Evolutionary conservation across 805 yeast genomes (phyloP).

Genomic region (Hermanozyma aechmeae): DNA sequence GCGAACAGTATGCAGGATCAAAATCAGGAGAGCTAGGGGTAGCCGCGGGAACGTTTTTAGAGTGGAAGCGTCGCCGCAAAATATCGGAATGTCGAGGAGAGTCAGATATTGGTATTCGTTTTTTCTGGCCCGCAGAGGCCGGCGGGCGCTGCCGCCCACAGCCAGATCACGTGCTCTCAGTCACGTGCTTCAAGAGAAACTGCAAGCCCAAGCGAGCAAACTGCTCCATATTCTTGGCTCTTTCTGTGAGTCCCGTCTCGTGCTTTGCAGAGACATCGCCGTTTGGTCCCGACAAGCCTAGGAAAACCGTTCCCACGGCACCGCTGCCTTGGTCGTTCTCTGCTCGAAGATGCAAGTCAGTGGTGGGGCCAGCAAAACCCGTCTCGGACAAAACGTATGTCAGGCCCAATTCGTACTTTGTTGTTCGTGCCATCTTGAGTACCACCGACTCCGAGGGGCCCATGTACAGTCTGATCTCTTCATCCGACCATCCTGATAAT

Average conservation of each 20-base stretch:
- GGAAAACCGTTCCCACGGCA: slow-evolving; percentile 57
- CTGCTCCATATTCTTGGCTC: slow-evolving; percentile 63
- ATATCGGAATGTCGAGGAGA: too few species aligned
- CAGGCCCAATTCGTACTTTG: slow-evolving; percentile 73
- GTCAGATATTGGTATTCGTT: too few species aligned
- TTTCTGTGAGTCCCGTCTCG: slow-evolving; percentile 38
- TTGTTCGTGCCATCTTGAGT: slow-evolving; percentile 64
- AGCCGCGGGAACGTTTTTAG: too few species aligned
- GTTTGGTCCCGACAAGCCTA: slow-evolving; percentile 62
- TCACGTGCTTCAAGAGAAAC: slow-evolving; percentile 45
- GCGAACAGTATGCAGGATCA: too few species aligned
- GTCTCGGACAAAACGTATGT: slow-evolving; percentile 78
- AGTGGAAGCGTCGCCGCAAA: too few species aligned
- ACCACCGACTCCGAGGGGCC: slow-evolving; percentile 80
- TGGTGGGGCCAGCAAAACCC: slow-evolving; percentile 78
- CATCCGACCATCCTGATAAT: slow-evolving; percentile 69
- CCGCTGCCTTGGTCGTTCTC: slow-evolving; percentile 14
- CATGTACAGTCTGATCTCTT: slow-evolving; percentile 62
- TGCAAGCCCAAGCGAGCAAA: slow-evolving; percentile 64
- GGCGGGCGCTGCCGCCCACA: too few species aligned
- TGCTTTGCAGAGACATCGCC: slow-evolving; percentile 41
- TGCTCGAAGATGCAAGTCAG: slow-evolving; percentile 27
- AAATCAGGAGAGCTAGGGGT: too few species aligned
- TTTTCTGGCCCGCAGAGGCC: too few species aligned
- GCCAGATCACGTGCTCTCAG: too few species aligned